These are phyloP conservation scores for Phytophthora quininea DNA, from an alignment of 352 stramenopile genomes.

Conservation along the genomic window DNA sequence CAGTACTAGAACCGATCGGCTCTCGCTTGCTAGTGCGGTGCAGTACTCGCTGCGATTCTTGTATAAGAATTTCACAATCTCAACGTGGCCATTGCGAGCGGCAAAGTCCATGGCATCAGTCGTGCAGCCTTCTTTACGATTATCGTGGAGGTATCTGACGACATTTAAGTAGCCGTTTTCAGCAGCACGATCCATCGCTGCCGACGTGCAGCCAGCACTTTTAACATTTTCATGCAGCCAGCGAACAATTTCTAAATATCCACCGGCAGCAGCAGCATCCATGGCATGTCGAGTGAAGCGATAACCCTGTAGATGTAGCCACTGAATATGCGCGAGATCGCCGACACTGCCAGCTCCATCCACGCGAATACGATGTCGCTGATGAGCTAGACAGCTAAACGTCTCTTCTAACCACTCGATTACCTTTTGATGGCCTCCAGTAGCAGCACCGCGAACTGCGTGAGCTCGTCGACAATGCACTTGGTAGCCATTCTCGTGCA, in stretches of 20 bases:
- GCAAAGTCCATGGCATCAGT: constrained; percentile 46
- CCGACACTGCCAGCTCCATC: constrained; percentile 35
- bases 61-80: constrained; percentile 44
- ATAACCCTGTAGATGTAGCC: constrained; percentile 35
- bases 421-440: constrained; percentile 25
- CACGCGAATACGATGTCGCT: constrained; percentile 42
- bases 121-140: constrained; percentile 48
- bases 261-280: constrained; percentile 30
- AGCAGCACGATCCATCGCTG: constrained; percentile 43
- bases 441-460: constrained; percentile 32
- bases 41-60: constrained; percentile 45
- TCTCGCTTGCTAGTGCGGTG: constrained; percentile 32
- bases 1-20: constrained; percentile 36
- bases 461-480: constrained; percentile 42
- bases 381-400: constrained; percentile 17
- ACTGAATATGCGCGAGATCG: constrained; percentile 40
- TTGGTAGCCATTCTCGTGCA: constrained; percentile 25
- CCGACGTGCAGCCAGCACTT: constrained; percentile 21
- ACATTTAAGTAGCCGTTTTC: constrained; percentile 31
- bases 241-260: constrained; percentile 29
- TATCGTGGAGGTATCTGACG: constrained; percentile 40
- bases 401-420: constrained; percentile 40
- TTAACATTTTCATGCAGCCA: constrained; percentile 35
- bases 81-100: constrained; percentile 35
- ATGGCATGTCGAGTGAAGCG: constrained; percentile 35